A percentile compares a stretch with the other conserved stretches of the same genome.
Conservation (phyloP, 78 protist genomes). For the Ministeria vibrans region DNA sequence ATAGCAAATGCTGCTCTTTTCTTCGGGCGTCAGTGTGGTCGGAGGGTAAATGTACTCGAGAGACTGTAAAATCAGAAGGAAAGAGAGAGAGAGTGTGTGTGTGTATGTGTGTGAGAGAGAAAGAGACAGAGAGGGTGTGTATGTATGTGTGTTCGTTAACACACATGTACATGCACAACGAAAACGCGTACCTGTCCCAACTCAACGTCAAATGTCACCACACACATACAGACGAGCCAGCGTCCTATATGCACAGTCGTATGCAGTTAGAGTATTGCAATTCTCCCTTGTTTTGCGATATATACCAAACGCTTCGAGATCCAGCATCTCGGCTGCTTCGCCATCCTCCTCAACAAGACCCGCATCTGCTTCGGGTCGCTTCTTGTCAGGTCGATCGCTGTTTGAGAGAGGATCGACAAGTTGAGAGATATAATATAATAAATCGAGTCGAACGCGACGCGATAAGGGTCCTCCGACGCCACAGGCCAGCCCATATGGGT, state of each 20-base stretch:
- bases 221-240: constrained; percentile 43
- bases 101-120: not conserved
- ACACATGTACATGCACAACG: no score
- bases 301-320: not conserved
- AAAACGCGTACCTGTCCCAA: constrained; percentile 49
- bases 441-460: no score
- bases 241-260: no score
- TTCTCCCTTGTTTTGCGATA: no score
- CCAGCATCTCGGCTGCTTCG: not conserved
- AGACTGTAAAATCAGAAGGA: no score
- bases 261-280: no score
- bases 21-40: not conserved
- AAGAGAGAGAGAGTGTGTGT: not conserved
- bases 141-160: not conserved
- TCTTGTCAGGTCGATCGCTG: no score
- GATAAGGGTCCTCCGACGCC: no score
- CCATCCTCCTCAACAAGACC: not conserved
- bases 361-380: not conserved
- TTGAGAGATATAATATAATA: no score
- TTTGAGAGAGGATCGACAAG: no score
- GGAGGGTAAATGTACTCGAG: constrained; percentile 41
- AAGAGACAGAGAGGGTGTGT: not conserved
- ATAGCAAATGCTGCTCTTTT: constrained; percentile 30
- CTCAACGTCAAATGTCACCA: constrained; percentile 59
- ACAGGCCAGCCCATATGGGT: no score